Conservation (phyloP, 768 basidiomycete genomes). For the Macrolepiota fuliginosa region DNA sequence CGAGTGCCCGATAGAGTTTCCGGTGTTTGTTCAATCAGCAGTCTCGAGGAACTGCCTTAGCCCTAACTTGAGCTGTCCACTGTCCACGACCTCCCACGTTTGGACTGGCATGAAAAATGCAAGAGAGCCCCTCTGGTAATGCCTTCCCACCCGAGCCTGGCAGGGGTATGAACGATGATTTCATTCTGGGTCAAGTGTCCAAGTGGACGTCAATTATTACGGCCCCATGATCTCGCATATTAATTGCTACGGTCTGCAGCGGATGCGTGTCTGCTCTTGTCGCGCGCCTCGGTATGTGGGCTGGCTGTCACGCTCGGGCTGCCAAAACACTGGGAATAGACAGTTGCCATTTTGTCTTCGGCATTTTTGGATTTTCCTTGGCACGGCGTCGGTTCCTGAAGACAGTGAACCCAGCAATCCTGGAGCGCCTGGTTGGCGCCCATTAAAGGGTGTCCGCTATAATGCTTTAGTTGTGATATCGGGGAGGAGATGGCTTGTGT, state of each 20-base stretch:
- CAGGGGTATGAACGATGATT: neutral
- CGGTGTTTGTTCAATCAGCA: neutral
- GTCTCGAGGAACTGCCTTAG: neutral
- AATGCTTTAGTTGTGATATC: too few relatives aligned
- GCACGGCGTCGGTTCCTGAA: too few relatives aligned
- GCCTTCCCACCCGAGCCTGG: neutral
- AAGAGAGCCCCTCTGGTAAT: neutral
- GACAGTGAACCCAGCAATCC: too few relatives aligned
- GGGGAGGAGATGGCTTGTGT: too few relatives aligned
- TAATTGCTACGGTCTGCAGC: neutral
- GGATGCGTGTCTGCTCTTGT: neutral
- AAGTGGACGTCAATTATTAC: neutral
- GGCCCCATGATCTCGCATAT: neutral
- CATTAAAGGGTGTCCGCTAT: too few relatives aligned
- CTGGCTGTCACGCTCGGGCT: neutral
- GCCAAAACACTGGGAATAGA: neutral
- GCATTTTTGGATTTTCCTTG: too few relatives aligned
- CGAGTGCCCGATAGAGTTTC: constrained; percentile 9
- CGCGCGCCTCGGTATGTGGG: neutral
- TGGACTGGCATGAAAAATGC: constrained; percentile 5
- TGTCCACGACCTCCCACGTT: constrained; percentile 1
- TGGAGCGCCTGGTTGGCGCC: too few relatives aligned
- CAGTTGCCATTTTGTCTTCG: neutral
- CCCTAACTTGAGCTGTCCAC: neutral
- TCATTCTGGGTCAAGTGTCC: neutral